Conservation (phyloP, 441 rosid species). For the Pelargonium myrrhifolium region DNA sequence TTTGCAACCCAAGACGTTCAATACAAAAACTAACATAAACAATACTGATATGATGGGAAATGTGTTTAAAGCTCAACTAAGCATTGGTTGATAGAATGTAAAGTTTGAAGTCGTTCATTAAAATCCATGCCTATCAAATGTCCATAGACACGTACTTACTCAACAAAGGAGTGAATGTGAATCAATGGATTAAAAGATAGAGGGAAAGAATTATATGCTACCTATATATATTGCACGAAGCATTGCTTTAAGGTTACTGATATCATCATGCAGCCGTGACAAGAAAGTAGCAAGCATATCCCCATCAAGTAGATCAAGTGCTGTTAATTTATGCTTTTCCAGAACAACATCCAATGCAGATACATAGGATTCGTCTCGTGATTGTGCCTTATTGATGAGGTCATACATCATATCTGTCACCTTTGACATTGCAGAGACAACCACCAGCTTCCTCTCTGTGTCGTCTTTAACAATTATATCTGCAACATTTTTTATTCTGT, state of each 20-base stretch:
- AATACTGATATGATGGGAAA: not conserved
- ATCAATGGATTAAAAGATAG: not conserved
- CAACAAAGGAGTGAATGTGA: not conserved
- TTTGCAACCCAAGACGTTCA: not conserved
- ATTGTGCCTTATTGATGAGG: slow-evolving; percentile 68
- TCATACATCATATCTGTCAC: slow-evolving; percentile 97
- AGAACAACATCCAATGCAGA: slow-evolving; percentile 67
- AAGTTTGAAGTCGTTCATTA: not conserved
- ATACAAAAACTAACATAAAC: not conserved
- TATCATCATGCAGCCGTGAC: slow-evolving; percentile 61
- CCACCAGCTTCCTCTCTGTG: slow-evolving; percentile 72
- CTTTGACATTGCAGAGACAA: slow-evolving; percentile 94
- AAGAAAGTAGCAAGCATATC: slow-evolving; percentile 58
- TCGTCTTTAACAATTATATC: slow-evolving; percentile 52
- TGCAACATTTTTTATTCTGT: slow-evolving; percentile 84
- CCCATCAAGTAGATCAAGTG: slow-evolving; percentile 73
- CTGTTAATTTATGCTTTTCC: slow-evolving; percentile 71
- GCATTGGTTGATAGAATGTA: not conserved
- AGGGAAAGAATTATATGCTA: slow-evolving; percentile 19
- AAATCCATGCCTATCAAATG: no score
- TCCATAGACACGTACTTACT: no score
- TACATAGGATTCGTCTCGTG: slow-evolving; percentile 69
- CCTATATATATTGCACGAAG: slow-evolving; percentile 96
- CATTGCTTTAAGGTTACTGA: slow-evolving; percentile 87
- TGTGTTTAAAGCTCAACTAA: not conserved